Conservation (phyloP, 768 basidiomycete genomes). For the Suillus bovinus region DNA sequence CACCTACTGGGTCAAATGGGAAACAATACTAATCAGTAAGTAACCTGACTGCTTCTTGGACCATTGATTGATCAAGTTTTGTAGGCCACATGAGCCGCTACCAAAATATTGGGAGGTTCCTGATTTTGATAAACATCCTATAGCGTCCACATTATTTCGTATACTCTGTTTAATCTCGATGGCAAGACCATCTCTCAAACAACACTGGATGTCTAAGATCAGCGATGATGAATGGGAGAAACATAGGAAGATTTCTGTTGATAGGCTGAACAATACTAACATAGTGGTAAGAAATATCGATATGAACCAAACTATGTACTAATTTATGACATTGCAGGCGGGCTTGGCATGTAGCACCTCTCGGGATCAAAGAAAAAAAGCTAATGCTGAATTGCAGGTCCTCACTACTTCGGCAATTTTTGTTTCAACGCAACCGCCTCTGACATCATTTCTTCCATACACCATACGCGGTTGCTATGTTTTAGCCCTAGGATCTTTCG, state of each 20-base stretch:
- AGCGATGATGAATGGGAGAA: background rate
- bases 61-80: background rate
- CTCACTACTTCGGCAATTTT: constrained; percentile 7
- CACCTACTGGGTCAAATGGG: background rate
- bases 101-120: background rate
- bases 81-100: background rate
- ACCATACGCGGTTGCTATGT: background rate
- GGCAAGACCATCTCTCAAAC: constrained; percentile 2
- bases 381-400: background rate
- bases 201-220: constrained; percentile 3
- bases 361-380: background rate
- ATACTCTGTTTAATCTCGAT: constrained; percentile 5
- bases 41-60: background rate
- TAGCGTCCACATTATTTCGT: background rate
- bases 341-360: background rate
- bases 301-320: background rate
- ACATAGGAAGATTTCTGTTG: background rate
- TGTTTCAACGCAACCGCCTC: background rate
- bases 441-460: constrained; percentile 3
- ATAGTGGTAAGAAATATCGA: background rate
- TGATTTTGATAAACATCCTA: background rate
- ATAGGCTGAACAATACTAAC: constrained; percentile 1
- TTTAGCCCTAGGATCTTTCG: constrained; percentile 6
- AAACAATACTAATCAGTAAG: background rate
- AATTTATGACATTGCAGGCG: background rate